A percentile compares a stretch with the other conserved stretches of the same genome.
Conservation (phyloP, 495 filamentous ascomycete genomes). For the Aspergillus bertholletiae region DNA sequence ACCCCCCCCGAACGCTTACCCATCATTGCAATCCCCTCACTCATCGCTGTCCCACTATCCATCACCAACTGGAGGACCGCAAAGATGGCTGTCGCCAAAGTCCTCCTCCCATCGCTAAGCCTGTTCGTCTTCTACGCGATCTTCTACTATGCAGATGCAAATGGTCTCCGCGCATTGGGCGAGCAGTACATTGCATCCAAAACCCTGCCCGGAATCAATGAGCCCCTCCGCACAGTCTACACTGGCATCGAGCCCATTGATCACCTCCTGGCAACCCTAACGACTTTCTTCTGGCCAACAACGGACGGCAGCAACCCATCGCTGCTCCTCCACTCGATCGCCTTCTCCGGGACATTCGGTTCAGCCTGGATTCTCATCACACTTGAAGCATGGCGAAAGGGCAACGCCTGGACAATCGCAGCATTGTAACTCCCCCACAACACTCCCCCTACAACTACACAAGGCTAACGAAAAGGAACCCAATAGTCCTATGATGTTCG, state of each 20-base stretch:
- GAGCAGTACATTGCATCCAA: conserved; percentile 24
- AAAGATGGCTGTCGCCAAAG: conserved; percentile 24
- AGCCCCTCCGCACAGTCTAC: conserved; percentile 40
- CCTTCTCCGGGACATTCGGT: conserved; percentile 51
- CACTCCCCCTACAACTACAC: no score
- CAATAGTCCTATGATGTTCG: conserved; percentile 47
- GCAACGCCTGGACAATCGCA: conserved; percentile 49
- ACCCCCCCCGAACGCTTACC: no score
- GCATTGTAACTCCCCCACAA: conserved; percentile 41
- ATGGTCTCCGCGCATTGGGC: conserved; percentile 35
- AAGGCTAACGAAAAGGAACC: no score
- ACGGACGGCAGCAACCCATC: conserved; percentile 48
- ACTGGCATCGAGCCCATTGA: conserved; percentile 51
- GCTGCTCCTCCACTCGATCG: conserved; percentile 43
- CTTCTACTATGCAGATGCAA: conserved; percentile 36
- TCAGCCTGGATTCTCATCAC: conserved; percentile 53
- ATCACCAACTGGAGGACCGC: background rate
- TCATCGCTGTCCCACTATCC: no score
- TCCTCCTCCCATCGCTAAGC: conserved; percentile 39
- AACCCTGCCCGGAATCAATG: conserved; percentile 37
- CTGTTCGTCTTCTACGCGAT: conserved; percentile 38
- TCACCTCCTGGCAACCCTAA: conserved; percentile 40
- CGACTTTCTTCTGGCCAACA: conserved; percentile 52
- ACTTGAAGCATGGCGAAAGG: conserved; percentile 53
- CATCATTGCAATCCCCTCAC: no score